Conservation (phyloP, 768 basidiomycete species). For the Daedaleopsis nitida region DNA sequence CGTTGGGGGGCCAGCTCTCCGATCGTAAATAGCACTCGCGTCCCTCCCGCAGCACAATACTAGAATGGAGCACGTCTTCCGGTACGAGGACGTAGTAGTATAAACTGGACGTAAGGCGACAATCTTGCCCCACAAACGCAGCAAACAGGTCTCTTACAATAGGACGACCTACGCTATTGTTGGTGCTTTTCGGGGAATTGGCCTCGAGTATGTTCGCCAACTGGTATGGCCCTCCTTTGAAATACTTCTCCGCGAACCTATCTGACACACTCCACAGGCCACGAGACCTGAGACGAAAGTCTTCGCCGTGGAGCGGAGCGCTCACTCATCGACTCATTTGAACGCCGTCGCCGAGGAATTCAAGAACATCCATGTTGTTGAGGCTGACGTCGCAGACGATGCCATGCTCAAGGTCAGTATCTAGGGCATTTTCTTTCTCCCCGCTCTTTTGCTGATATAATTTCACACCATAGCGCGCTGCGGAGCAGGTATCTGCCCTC, state of each 20-base stretch:
- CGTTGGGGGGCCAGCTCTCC: too few relatives aligned
- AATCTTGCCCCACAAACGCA: too few relatives aligned
- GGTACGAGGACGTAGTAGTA: too few relatives aligned
- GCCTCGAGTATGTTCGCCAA: slow-evolving; percentile 21
- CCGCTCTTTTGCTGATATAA: neutral
- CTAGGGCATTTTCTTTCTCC: too few relatives aligned
- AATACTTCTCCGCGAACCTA: neutral
- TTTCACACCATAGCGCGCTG: slow-evolving; percentile 11
- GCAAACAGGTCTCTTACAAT: neutral
- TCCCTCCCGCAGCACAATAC: too few relatives aligned
- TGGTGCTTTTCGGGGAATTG: slow-evolving; percentile 26
- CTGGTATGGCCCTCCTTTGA: slow-evolving; percentile 11
- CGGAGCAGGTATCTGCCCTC: slow-evolving; percentile 24
- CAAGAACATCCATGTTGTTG: slow-evolving; percentile 35
- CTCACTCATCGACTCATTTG: slow-evolving; percentile 7
- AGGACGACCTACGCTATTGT: slow-evolving; percentile 27
- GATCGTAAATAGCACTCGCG: too few relatives aligned
- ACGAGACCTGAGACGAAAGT: slow-evolving; percentile 18
- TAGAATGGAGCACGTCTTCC: too few relatives aligned
- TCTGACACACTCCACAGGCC: slow-evolving; percentile 5
- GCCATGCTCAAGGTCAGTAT: slow-evolving; percentile 32
- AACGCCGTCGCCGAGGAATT: neutral
- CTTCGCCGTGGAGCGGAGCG: slow-evolving; percentile 26
- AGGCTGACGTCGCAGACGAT: slow-evolving; percentile 39
- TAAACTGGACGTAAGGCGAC: too few relatives aligned